These are phyloP conservation scores for Salpingoeca rosetta DNA, from an alignment of 78 protist species.

Conservation along the genomic window DNA sequence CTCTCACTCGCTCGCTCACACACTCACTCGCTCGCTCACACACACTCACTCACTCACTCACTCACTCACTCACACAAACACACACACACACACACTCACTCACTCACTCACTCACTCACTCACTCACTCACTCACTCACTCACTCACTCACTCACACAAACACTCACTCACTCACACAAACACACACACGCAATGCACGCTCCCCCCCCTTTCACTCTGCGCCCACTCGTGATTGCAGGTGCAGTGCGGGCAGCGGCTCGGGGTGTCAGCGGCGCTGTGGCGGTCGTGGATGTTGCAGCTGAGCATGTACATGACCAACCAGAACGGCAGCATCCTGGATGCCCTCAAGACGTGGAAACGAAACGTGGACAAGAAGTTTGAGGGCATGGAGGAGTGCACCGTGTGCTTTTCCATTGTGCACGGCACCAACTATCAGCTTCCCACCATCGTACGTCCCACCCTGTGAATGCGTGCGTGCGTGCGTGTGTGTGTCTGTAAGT, in stretches of 20 bases:
- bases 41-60: too few species aligned
- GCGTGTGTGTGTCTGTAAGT: background rate
- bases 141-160: too few species aligned
- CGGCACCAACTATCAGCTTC: slow-evolving; percentile 18
- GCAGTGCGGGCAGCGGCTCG: slow-evolving; percentile 10
- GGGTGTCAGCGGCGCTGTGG: background rate
- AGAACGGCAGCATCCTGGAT: slow-evolving; percentile 26
- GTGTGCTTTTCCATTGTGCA: slow-evolving; percentile 34
- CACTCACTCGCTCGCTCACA: too few species aligned
- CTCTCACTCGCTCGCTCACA: too few species aligned
- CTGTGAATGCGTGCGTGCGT: background rate
- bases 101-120: too few species aligned
- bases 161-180: too few species aligned
- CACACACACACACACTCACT: too few species aligned
- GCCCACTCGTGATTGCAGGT: too few species aligned
- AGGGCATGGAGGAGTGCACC: slow-evolving; percentile 45
- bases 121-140: too few species aligned
- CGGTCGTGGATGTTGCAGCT: slow-evolving; percentile 29
- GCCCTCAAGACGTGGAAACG: slow-evolving; percentile 26
- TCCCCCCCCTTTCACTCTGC: too few species aligned
- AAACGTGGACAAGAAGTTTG: slow-evolving; percentile 33
- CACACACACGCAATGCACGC: too few species aligned
- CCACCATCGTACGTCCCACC: background rate
- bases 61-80: too few species aligned
- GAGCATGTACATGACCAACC: background rate